Evolutionary conservation across 805 yeast species (phyloP), one percentile per base, ranked within the genome.

Genomic region (Spencermartinsiella europaea): DNA sequence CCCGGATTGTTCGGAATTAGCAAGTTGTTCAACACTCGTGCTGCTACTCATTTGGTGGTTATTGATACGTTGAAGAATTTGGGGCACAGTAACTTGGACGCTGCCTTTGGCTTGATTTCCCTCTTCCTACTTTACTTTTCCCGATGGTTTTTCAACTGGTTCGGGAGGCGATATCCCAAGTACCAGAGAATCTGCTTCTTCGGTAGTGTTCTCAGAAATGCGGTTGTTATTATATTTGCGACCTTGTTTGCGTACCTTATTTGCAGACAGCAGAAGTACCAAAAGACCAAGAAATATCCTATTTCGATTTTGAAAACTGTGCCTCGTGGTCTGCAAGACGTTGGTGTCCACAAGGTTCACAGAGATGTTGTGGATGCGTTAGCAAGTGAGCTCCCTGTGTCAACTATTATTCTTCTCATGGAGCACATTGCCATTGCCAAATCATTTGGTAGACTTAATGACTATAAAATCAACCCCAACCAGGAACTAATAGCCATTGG

Each of bases 401-500:
- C 96, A 14, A 76, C 82, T 17, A 83, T 90, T 56, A 81, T 90
- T 50, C 73, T 90, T 57, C 75, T 90, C 53, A 73, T 90, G 56
- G 97, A 90, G 66, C 97, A 90, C 65, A 90, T 90, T 62, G 89
- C 97, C 44, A 90, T 90, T 57, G 74, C 97, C 44, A 90, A 89
- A 66, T 87, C 96, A 1, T 90, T 90, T 61, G 97, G 96, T 46
- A 78, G 97, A 67, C 71, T 89, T 55, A 89, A 90, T 62, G 95
- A 87, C 63, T 90, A 90, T 68, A 87, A 86, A 58, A 83, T 90
- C 58, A 77, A 82, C 49, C 96, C 97, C 41, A 91, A 90, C 68
- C 97, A 90, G 72, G 97, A 90, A 66, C 76, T 90, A 46, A 77
- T 90, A 60, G 96, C 97, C 36, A 90, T 90, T 66, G 97, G 97